phyloP scores from a whole-genome alignment of 2,329 filamentous ascomycete genomes.

The Arthrocladium fulminans region DNA sequence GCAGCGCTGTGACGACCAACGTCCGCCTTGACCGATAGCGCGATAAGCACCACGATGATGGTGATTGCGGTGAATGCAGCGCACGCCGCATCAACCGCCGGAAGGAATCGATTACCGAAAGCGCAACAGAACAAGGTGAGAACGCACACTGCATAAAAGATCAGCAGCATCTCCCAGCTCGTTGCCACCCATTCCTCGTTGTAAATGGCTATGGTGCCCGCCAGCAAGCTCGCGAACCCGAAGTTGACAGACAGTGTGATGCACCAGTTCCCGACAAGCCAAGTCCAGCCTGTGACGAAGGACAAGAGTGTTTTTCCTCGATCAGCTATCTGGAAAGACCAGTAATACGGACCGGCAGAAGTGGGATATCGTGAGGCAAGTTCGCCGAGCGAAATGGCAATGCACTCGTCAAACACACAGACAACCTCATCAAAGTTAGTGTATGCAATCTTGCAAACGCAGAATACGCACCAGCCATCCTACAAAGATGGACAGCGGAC shows the following conservation, averaged over 20 bases:
- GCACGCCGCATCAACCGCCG: conserved; percentile 51
- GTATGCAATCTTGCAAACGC: background rate
- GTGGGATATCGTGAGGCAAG: conserved; percentile 46
- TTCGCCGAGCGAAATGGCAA: conserved; percentile 44
- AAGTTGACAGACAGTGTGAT: conserved; percentile 48
- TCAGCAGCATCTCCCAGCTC: conserved; percentile 59
- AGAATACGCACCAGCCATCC: conserved; percentile 41
- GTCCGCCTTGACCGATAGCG: conserved; percentile 46
- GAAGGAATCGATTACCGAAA: conserved; percentile 59
- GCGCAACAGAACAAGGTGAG: conserved; percentile 57
- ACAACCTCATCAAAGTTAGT: conserved; percentile 24
- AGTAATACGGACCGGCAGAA: conserved; percentile 42
- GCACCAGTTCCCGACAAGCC: conserved; percentile 46
- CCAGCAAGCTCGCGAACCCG: conserved; percentile 47
- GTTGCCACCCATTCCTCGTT: conserved; percentile 45
- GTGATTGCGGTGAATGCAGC: conserved; percentile 48
- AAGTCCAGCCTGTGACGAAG: conserved; percentile 47
- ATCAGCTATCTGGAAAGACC: conserved; percentile 43
- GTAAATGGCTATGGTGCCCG: conserved; percentile 46
- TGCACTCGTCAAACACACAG: conserved; percentile 44
- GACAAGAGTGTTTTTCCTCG: conserved; percentile 39
- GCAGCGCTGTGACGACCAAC: conserved; percentile 44
- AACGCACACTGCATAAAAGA: conserved; percentile 61
- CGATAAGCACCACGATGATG: conserved; percentile 50
- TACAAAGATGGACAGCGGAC: conserved; percentile 48